Evolutionary conservation across 352 stramenopile species (phyloP), one percentile per base, ranked within the genome.

Genomic region (Sclerospora graminicola): DNA sequence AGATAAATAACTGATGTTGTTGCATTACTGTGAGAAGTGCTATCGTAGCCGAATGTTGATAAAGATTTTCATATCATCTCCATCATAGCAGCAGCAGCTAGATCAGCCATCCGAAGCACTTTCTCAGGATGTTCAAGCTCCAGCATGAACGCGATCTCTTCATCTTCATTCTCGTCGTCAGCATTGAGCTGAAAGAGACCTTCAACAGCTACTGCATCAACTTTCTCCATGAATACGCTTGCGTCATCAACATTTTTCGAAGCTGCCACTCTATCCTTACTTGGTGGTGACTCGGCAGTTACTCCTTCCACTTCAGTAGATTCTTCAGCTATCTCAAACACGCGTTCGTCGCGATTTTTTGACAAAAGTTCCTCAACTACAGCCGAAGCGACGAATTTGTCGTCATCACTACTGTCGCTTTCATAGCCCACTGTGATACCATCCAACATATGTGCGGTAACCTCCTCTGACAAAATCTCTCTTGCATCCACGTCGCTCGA

Each of bases 61-160:
- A 19, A 8, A 23, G 16, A 10, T 48, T 6, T 18, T 14, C 50
- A 58, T 46, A 36, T 47, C 6, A 6, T 28, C 14, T 20, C 43
- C 19, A 70, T 29, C 18, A 45, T 39, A 9, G 52, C 54, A 30
- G 47, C 43, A 36, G 61, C 57, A 52, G 50, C 53, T 42, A 49
- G 43, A 34, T 71, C 61, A 11, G 61, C 61, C 47, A 63, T 43
- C 6, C 47, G 57, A 30, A 71, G 52, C 9, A 59, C 21, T 18
- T 59, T 44, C 0, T 55, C 50, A 0, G 47, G 53, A 33, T 71
- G 31, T 42, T 59, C 54, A 8, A 60, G 40, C 8, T 65, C 54
- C 37, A 59, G 49, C 57, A 66, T 68, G 33, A 62, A 66, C 7
- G 57, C 33, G 7, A 63, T 54, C 27, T 68, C 54, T 41, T 56